A percentile compares a stretch with the other conserved stretches of the same genome.
phyloP scores from a whole-genome alignment of 805 yeast species.

The Kodamaea neixiangensis region DNA sequence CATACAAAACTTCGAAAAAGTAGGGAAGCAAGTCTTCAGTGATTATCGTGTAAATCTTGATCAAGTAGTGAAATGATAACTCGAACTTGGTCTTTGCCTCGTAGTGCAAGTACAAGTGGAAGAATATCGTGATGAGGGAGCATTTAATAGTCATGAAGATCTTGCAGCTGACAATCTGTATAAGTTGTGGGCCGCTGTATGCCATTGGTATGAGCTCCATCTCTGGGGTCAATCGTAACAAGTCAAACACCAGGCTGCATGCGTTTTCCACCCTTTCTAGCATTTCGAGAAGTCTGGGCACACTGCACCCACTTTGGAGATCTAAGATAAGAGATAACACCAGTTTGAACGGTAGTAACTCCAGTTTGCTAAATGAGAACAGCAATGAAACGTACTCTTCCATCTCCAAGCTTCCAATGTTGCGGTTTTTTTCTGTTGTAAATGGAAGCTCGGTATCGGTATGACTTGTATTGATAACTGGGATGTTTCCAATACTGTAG shows the following conservation, averaged over 20 bases:
- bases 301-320: conserved; percentile 16
- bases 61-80: conserved; percentile 10
- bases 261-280: conserved; percentile 12
- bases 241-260: conserved; percentile 7
- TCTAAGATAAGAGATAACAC: conserved; percentile 17
- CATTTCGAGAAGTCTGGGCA: conserved; percentile 13
- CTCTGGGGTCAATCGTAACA: conserved; percentile 5
- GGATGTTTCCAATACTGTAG: conserved; percentile 20
- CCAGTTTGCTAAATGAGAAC: conserved; percentile 13
- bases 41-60: conserved; percentile 11
- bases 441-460: conserved; percentile 19
- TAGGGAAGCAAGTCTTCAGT: conserved; percentile 15
- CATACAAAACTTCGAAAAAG: conserved; percentile 14
- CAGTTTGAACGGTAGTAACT: conserved; percentile 11
- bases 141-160: conserved; percentile 15
- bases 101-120: conserved; percentile 15
- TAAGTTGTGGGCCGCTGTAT: conserved; percentile 1
- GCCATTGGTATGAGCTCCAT: conserved; percentile 8
- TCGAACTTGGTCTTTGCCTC: conserved; percentile 13
- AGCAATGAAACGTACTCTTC: conserved; percentile 15
- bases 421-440: conserved; percentile 17
- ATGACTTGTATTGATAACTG: conserved; percentile 10
- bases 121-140: conserved; percentile 13
- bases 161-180: conserved; percentile 12
- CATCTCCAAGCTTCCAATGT: conserved; percentile 15